Evolutionary conservation across 164 flowering plant species (phyloP).

Genomic region (Vitis amurensis): DNA sequence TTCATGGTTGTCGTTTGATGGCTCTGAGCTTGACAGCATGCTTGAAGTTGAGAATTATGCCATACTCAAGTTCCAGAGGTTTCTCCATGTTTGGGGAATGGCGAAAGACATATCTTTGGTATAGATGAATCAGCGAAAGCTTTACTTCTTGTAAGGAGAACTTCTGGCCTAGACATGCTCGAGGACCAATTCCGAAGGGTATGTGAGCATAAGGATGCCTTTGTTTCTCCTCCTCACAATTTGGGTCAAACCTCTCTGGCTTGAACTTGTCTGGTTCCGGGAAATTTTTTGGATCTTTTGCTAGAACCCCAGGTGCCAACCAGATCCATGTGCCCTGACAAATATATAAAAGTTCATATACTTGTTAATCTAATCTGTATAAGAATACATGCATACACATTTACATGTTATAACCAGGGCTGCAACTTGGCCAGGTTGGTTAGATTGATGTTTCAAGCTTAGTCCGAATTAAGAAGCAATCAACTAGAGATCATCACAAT

Average conservation of each 20-base stretch:
- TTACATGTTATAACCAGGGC: no score
- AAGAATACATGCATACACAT: no score
- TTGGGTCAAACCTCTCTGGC: conserved; percentile 90
- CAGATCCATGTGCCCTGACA: conserved; percentile 96
- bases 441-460: no score
- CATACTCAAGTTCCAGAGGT: conserved; percentile 73
- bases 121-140: conserved; percentile 78
- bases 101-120: conserved; percentile 61
- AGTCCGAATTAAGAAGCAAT: no score
- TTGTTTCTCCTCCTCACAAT: conserved; percentile 67
- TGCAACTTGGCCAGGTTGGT: no score
- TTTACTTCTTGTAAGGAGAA: conserved; percentile 81
- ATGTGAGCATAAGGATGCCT: conserved; percentile 94
- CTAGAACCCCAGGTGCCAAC: conserved; percentile 86
- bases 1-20: conserved; percentile 32
- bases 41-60: conserved; percentile 85
- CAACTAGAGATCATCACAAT: no score
- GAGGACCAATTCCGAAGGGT: conserved; percentile 92
- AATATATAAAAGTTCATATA: no score
- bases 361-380: no score
- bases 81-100: conserved; percentile 82
- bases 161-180: conserved; percentile 83
- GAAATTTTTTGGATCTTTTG: conserved; percentile 86
- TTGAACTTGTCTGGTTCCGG: conserved; percentile 86
- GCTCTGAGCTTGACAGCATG: conserved; percentile 82